Percentiles rank a stretch among this genome's conserved stretches.
These are phyloP conservation scores for Metschnikowia borealis DNA, from an alignment of 805 yeast genomes.

Conservation along the genomic window DNA sequence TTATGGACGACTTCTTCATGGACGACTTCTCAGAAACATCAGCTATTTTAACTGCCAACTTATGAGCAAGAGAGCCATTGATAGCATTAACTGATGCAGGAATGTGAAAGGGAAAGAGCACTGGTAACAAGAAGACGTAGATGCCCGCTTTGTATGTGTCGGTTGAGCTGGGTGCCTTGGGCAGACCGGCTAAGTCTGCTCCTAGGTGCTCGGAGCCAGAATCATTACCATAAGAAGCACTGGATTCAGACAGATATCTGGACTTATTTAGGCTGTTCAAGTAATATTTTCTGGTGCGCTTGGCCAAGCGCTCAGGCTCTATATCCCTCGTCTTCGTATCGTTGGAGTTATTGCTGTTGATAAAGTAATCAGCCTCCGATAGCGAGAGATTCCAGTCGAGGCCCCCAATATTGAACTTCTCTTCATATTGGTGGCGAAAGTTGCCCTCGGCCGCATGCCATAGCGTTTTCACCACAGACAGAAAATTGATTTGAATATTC, in stretches of 20 bases:
- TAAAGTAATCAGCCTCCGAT: slow-evolving; percentile 43
- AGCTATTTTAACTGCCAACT: slow-evolving; percentile 36
- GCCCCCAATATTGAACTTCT: slow-evolving; percentile 46
- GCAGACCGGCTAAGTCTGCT: not conserved
- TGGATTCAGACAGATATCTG: slow-evolving; percentile 5
- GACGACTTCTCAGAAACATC: slow-evolving; percentile 33
- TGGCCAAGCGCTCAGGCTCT: slow-evolving; percentile 42
- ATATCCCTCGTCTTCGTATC: slow-evolving; percentile 40
- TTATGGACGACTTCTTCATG: slow-evolving; percentile 30
- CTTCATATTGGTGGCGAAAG: slow-evolving; percentile 40
- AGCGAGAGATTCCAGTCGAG: slow-evolving; percentile 40
- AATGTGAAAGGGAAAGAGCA: slow-evolving; percentile 54
- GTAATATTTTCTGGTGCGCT: slow-evolving; percentile 32
- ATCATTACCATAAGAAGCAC: slow-evolving; percentile 4
- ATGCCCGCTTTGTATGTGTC: slow-evolving; percentile 53
- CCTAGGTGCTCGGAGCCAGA: slow-evolving; percentile 1
- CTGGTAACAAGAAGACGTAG: slow-evolving; percentile 64
- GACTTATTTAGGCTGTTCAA: slow-evolving; percentile 6
- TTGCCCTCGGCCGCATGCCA: slow-evolving; percentile 57
- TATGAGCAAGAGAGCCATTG: slow-evolving; percentile 46
- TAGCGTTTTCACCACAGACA: slow-evolving; percentile 39
- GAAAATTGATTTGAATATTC: slow-evolving; percentile 39
- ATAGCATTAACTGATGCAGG: slow-evolving; percentile 59
- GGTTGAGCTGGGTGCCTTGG: not conserved
- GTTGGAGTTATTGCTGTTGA: slow-evolving; percentile 39